Conservation (phyloP, 2,329 filamentous ascomycete genomes). For the Aureobasidium sp. region DNA sequence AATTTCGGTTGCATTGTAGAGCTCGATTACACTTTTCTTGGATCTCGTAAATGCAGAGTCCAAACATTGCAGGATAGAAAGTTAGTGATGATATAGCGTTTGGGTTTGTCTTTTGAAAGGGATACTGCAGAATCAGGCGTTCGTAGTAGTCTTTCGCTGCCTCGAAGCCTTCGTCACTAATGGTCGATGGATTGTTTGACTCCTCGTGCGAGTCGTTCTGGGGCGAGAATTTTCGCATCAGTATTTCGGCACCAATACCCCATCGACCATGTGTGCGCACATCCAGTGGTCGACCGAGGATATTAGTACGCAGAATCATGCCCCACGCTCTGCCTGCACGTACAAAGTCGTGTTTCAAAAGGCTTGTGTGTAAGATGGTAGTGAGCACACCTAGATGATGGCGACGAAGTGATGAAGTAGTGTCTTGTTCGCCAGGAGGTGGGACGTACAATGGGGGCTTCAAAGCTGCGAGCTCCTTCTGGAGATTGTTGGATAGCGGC, state of each 20-base stretch:
- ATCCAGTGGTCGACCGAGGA: slow-evolving; percentile 55
- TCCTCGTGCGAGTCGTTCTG: not conserved
- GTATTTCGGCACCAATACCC: slow-evolving; percentile 77
- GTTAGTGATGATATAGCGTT: slow-evolving; percentile 58
- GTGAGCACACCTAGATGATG: slow-evolving; percentile 61
- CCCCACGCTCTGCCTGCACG: slow-evolving; percentile 71
- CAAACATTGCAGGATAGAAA: slow-evolving; percentile 76
- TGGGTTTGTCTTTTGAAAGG: slow-evolving; percentile 57
- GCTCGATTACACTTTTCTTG: slow-evolving; percentile 51
- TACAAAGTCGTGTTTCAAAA: slow-evolving; percentile 62
- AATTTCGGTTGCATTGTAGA: slow-evolving; percentile 32
- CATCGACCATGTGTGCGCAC: slow-evolving; percentile 64
- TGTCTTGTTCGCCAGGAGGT: slow-evolving; percentile 19
- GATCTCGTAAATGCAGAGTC: slow-evolving; percentile 71
- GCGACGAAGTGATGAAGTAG: slow-evolving; percentile 33
- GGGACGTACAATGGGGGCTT: slow-evolving; percentile 36
- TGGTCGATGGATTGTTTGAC: slow-evolving; percentile 15
- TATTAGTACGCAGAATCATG: slow-evolving; percentile 59
- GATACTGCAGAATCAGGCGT: slow-evolving; percentile 67
- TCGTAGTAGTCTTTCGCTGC: slow-evolving; percentile 66
- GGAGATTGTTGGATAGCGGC: slow-evolving; percentile 21
- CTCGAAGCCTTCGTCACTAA: slow-evolving; percentile 44
- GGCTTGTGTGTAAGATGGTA: slow-evolving; percentile 63
- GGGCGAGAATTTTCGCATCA: slow-evolving; percentile 50
- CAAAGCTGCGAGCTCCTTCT: slow-evolving; percentile 35